Evolutionary conservation across 352 stramenopile genomes (phyloP).

Genomic region (Nothophytophthora sp.): DNA sequence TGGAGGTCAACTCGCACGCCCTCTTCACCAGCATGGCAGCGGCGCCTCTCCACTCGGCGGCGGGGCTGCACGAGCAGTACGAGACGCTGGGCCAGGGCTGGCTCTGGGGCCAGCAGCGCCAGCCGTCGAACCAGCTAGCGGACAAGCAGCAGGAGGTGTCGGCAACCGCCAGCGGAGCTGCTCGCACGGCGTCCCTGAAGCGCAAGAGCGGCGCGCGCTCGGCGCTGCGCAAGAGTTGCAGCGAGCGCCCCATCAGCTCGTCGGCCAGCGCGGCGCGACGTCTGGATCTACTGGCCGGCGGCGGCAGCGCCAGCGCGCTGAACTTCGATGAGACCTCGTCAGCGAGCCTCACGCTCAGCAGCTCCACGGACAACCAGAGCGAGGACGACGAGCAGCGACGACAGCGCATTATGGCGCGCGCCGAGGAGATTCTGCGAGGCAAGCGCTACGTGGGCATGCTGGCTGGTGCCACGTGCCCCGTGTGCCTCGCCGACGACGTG

Average conservation of each 20-base stretch:
- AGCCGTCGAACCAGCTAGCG: not conserved
- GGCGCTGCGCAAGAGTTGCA: slow-evolving; percentile 38
- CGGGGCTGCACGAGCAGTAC: slow-evolving; percentile 29
- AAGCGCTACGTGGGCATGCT: slow-evolving; percentile 72
- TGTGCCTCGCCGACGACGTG: slow-evolving; percentile 74
- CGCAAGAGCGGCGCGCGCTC: slow-evolving; percentile 29
- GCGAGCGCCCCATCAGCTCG: slow-evolving; percentile 29
- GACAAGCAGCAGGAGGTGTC: slow-evolving; percentile 34
- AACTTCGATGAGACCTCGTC: slow-evolving; percentile 31
- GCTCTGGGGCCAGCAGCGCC: slow-evolving; percentile 22
- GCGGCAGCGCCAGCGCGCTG: slow-evolving; percentile 35
- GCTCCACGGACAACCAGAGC: slow-evolving; percentile 2
- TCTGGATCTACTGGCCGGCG: slow-evolving; percentile 10
- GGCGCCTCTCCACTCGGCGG: slow-evolving; percentile 16
- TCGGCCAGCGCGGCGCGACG: slow-evolving; percentile 1
- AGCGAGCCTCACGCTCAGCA: slow-evolving; percentile 21
- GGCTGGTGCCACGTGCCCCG: slow-evolving; percentile 61
- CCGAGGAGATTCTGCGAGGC: slow-evolving; percentile 62
- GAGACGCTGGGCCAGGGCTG: slow-evolving; percentile 39
- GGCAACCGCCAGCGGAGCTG: slow-evolving; percentile 8
- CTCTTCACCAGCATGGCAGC: slow-evolving; percentile 15
- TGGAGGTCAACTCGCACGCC: slow-evolving; percentile 6
- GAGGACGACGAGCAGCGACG: slow-evolving; percentile 35
- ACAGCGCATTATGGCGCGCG: slow-evolving; percentile 47
- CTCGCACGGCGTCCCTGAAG: slow-evolving; percentile 27